Evolutionary conservation across 768 basidiomycete genomes (phyloP).

Genomic region (Lepiota brunneoincarnata): DNA sequence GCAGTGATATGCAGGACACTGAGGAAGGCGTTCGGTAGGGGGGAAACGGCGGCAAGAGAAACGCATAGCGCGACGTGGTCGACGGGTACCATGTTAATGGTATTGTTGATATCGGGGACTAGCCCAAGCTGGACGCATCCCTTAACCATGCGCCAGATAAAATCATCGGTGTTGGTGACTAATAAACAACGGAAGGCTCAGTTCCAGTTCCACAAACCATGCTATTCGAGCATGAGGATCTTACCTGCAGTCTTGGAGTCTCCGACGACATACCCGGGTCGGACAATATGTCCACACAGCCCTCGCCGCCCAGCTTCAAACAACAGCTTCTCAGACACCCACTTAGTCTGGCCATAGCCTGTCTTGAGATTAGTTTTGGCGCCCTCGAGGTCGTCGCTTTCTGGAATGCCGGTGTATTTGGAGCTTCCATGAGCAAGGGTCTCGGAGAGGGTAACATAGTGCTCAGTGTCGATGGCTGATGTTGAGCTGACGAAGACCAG

Average conservation of each 20-base stretch:
- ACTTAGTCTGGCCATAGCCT: conserved; percentile 97
- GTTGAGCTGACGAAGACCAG: conserved; percentile 95
- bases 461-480: conserved; percentile 87
- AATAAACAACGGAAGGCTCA: conserved; percentile 7
- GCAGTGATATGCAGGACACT: conserved; percentile 85
- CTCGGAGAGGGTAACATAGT: conserved; percentile 88
- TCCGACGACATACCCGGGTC: conserved; percentile 96
- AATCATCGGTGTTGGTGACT: conserved; percentile 99
- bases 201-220: background rate
- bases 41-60: conserved; percentile 66
- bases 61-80: conserved; percentile 90
- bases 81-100: conserved; percentile 97
- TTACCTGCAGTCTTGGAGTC: conserved; percentile 84
- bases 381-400: conserved; percentile 86
- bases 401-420: conserved; percentile 69
- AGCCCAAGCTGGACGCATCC: conserved; percentile 98
- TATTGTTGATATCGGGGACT: conserved; percentile 96
- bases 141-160: conserved; percentile 97
- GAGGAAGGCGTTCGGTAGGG: conserved; percentile 43
- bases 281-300: conserved; percentile 78
- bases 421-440: conserved; percentile 41
- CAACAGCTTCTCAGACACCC: conserved; percentile 95
- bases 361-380: conserved; percentile 73
- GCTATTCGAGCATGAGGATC: conserved; percentile 19
- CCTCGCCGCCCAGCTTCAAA: conserved; percentile 90